Evolutionary conservation across 2,329 filamentous ascomycete species (phyloP).

Genomic region (Fusarium mundagurra): DNA sequence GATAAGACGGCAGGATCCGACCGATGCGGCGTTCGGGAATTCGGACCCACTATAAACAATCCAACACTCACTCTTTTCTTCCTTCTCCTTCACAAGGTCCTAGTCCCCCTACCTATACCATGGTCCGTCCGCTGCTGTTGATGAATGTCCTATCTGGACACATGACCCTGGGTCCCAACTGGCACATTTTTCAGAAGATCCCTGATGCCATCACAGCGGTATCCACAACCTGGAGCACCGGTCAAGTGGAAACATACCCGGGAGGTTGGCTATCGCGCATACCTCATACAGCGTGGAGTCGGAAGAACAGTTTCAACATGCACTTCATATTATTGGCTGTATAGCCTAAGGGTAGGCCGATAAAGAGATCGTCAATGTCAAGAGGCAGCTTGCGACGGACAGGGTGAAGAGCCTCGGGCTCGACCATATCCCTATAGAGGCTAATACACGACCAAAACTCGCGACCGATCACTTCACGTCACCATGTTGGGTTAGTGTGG

Average conservation of each 20-base stretch:
- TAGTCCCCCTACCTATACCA: no score
- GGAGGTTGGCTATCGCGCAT: neutral
- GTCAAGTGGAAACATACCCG: no score
- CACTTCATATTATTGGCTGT: accelerated
- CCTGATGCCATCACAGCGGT: neutral
- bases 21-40: no score
- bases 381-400: neutral
- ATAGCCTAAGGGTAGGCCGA: neutral
- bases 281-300: accelerated
- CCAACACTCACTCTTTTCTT: neutral
- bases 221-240: no score
- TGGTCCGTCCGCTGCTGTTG: neutral
- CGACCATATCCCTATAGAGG: neutral
- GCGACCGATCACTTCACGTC: neutral
- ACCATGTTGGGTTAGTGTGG: neutral
- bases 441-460: neutral
- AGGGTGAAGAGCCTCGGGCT: neutral
- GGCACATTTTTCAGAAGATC: neutral
- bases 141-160: neutral
- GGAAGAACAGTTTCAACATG: neutral
- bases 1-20: no score
- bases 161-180: accelerated
- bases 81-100: neutral
- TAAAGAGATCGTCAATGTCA: accelerated
- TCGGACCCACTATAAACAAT: no score